Base-by-base conservation (phyloP, 1,284 basidiomycete species). In the Moesziomyces sp. region DNA sequence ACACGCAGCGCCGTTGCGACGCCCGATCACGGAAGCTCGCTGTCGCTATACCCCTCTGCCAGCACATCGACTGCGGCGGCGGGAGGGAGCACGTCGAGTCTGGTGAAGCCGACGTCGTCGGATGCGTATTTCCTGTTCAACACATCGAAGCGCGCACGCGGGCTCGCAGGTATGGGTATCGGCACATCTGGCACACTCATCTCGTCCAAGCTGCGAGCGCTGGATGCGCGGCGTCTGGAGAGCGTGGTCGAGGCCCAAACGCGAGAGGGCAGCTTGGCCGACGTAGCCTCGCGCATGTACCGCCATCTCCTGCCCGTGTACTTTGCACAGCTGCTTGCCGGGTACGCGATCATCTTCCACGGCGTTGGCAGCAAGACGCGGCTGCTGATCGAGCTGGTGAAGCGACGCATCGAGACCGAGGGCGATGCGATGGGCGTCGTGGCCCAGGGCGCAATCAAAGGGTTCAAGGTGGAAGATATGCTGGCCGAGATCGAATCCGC, bases 121-220 rank as follows among this genome's bases (percentile, higher is more conserved):
- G 73, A 75, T 42, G 73, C 73, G 23, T 75, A 63, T 63, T 75
- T 75, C 10, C 59, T 75, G n/a, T 67, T 71, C 64, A 75, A 75
- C 60, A 62, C 73, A 2, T 71, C 67, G 10, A 69, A 70, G 47
- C 56, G 59, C 1, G 60, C 68, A 0, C 56, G 73, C 13, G 63
- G 67, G 1, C 35, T 61, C 5, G 71, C 71, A 23, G 68, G 68
- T 0, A 67, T 71, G 65, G 55, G 50, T 16, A 69, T 69, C 49
- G 52, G 58, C 19, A 60, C 57, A 1, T 67, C 63, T 0, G 55
- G 59, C 3, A 46, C 48, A 9, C 63, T 67, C 24, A 75, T 75
- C 56, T 71, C 67, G 0, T 46, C 59, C 30, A 70, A 67, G 34
- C 52, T 75, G 13, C 49, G 53, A 0, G 52, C 73, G 5, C 43